Percentiles rank a stretch among this genome's conserved stretches.
Conservation (phyloP, 2,329 filamentous ascomycete species). For the Penicillium sp. region DNA sequence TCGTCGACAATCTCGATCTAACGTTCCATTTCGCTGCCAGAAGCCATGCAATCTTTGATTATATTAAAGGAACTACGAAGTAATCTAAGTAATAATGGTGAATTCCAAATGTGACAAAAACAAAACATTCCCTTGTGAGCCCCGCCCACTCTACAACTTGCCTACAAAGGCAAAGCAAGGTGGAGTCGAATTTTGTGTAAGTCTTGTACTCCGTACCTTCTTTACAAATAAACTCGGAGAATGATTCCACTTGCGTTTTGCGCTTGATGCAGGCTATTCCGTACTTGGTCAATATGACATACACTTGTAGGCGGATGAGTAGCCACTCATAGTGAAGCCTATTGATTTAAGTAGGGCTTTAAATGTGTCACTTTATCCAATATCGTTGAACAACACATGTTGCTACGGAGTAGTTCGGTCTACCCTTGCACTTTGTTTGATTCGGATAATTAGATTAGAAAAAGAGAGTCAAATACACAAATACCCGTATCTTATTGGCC, state of each 20-base stretch:
- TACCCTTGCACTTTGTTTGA: no score
- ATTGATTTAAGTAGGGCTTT: no score
- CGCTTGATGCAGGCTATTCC: background rate
- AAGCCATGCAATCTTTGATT: background rate
- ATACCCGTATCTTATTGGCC: background rate
- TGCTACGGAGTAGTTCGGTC: no score
- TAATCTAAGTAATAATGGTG: background rate
- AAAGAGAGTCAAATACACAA: background rate
- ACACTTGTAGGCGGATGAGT: no score
- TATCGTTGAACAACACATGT: no score
- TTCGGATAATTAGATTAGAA: no score
- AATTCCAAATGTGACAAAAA: background rate
- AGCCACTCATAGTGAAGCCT: no score
- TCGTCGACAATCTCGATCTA: slow-evolving; percentile 1
- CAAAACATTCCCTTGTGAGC: background rate
- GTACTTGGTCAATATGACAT: no score
- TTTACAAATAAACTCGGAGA: background rate
- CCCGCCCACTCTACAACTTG: background rate
- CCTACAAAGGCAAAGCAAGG: background rate
- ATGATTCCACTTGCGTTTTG: background rate
- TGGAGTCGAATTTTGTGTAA: slow-evolving; percentile 2
- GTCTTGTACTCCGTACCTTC: background rate
- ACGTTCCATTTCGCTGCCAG: background rate
- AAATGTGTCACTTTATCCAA: no score
- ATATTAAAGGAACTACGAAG: background rate